phyloP scores from a whole-genome alignment of 1,139 yeast species.

The Candida sojae region DNA sequence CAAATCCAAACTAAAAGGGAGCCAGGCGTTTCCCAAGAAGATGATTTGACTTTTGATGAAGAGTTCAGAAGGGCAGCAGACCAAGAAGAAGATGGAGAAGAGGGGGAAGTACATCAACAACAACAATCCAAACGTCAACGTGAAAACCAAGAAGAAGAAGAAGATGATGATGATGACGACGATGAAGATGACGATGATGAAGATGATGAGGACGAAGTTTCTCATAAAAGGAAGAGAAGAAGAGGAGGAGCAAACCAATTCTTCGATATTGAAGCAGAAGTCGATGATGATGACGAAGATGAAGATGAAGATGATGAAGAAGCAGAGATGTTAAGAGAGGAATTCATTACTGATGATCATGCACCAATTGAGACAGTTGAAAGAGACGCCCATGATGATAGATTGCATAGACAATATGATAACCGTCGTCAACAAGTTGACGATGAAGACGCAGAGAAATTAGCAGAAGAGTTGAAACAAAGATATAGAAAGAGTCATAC shows the following conservation, averaged over 20 bases:
- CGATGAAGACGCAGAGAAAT: slow-evolving; percentile 92
- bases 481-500: slow-evolving; percentile 88
- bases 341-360: slow-evolving; percentile 75
- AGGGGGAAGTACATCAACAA: slow-evolving; percentile 4
- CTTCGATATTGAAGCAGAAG: slow-evolving; percentile 98
- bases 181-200: slow-evolving; percentile 67
- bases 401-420: slow-evolving; percentile 90
- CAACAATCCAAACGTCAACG: background rate
- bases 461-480: slow-evolving; percentile 91
- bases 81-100: slow-evolving; percentile 10
- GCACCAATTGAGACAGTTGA: slow-evolving; percentile 46
- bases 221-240: slow-evolving; percentile 55
- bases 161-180: slow-evolving; percentile 36
- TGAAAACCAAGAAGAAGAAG: slow-evolving; percentile 8
- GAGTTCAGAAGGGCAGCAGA: slow-evolving; percentile 15
- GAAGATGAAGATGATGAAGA: slow-evolving; percentile 87
- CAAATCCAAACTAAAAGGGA: slow-evolving; percentile 1
- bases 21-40: slow-evolving; percentile 5
- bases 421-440: slow-evolving; percentile 86
- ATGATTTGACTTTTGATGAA: slow-evolving; percentile 16
- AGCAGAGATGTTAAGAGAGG: slow-evolving; percentile 83
- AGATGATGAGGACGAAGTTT: slow-evolving; percentile 50
- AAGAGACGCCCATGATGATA: slow-evolving; percentile 54
- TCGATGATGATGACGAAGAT: slow-evolving; percentile 97
- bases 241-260: slow-evolving; percentile 83